These are phyloP conservation scores for Pichia membranifaciens DNA, from an alignment of 805 yeast species.

Conservation along the genomic window DNA sequence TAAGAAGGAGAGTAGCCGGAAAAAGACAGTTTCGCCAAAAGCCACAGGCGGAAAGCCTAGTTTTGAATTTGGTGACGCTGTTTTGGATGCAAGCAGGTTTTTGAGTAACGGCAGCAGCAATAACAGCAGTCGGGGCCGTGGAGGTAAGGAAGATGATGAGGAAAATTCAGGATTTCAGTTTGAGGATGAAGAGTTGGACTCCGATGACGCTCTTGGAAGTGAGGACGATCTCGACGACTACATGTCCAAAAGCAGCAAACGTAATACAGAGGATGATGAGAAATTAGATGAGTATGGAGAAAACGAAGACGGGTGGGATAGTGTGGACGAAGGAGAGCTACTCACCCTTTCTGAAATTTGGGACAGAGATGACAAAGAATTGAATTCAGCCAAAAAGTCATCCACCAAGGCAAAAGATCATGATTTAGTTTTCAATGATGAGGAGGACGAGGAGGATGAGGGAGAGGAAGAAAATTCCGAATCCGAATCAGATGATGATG, in stretches of 20 bases:
- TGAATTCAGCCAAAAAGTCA: conserved; percentile 4
- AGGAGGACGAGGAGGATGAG: conserved; percentile 14
- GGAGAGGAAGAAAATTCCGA: conserved; percentile 20
- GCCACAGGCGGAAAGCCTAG: conserved; percentile 14
- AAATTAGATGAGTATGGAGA: conserved; percentile 32
- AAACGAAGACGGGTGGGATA: conserved; percentile 59
- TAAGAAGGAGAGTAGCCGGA: too few species aligned
- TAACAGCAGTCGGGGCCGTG: too few species aligned
- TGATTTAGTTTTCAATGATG: conserved; percentile 1
- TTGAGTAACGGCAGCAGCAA: conserved; percentile 12
- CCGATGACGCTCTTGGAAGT: conserved; percentile 86
- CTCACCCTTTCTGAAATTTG: conserved; percentile 81
- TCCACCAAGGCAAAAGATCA: conserved; percentile 11
- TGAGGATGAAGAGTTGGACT: conserved; percentile 38
- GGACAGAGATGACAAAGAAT: conserved; percentile 68
- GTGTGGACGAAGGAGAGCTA: conserved; percentile 71
- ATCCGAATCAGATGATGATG: conserved; percentile 25
- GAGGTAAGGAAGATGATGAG: conserved; percentile 13
- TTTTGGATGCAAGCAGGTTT: conserved; percentile 32
- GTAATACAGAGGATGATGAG: conserved; percentile 36
- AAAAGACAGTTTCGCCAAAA: too few species aligned
- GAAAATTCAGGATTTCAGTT: conserved; percentile 29
- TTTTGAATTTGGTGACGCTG: conserved; percentile 22
- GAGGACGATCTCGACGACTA: conserved; percentile 66
- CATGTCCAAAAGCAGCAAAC: conserved; percentile 61